Conservation (phyloP, 176 grass and related monocot species). For the Aegilops longissima region DNA sequence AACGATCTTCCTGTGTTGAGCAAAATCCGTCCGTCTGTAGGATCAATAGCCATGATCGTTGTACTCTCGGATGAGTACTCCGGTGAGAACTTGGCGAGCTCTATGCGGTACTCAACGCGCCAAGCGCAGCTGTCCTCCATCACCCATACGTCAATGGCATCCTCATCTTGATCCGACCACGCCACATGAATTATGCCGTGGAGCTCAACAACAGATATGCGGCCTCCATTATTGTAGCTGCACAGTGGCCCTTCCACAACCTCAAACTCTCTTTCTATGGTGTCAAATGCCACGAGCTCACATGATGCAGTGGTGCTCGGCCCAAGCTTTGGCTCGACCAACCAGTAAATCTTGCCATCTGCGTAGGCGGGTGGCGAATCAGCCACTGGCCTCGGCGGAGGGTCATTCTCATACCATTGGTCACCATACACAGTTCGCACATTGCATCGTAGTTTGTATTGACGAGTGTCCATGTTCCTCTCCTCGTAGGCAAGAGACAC, state of each 20-base stretch:
- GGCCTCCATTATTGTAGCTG: too few species aligned
- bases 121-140: background rate
- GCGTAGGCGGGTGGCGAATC: background rate
- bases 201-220: background rate
- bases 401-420: background rate
- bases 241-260: background rate
- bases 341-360: constrained; percentile 10
- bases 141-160: background rate
- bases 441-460: background rate
- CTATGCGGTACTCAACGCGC: background rate
- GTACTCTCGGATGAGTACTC: background rate
- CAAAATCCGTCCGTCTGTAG: background rate
- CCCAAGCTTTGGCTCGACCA: background rate
- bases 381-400: background rate
- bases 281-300: background rate
- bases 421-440: background rate
- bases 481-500: background rate
- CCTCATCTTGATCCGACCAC: background rate
- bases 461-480: background rate
- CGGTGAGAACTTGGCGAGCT: background rate
- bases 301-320: background rate
- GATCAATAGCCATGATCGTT: background rate
- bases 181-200: background rate
- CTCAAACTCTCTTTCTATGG: background rate
- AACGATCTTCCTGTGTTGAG: background rate